These are phyloP conservation scores for Salvia sclarea DNA, from an alignment of 305 asterid species.

Conservation along the genomic window DNA sequence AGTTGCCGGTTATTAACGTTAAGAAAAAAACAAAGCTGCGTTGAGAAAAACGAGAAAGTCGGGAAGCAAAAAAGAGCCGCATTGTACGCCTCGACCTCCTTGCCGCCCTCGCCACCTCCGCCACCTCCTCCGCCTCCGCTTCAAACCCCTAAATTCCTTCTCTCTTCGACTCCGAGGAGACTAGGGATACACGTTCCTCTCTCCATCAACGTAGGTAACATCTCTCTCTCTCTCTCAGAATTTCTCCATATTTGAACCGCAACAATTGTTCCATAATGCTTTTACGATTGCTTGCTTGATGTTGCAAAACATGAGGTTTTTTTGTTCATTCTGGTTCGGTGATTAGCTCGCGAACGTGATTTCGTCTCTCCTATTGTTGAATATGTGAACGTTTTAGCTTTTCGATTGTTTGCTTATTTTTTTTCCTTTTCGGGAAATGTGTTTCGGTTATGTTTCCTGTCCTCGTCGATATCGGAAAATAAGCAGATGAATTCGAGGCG, in stretches of 20 bases:
- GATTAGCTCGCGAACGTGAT: neutral
- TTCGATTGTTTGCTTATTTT: neutral
- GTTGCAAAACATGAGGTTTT: neutral
- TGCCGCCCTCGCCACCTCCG: slow-evolving; percentile 35
- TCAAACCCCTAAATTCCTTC: slow-evolving; percentile 18
- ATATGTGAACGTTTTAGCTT: too few relatives aligned
- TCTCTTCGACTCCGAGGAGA: slow-evolving; percentile 35
- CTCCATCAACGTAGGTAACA: slow-evolving; percentile 14
- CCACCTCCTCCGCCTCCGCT: slow-evolving; percentile 24
- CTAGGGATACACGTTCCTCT: slow-evolving; percentile 31
- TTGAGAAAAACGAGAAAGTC: slow-evolving; percentile 35
- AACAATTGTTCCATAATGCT: neutral
- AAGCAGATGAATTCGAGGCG: neutral
- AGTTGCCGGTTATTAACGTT: slow-evolving; percentile 32
- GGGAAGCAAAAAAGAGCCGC: slow-evolving; percentile 35
- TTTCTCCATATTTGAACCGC: neutral
- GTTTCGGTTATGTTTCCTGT: too few relatives aligned
- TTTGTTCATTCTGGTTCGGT: neutral
- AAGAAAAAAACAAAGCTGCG: neutral
- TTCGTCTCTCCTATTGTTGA: neutral
- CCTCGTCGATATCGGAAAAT: neutral
- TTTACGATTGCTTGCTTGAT: neutral
- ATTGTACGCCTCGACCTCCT: slow-evolving; percentile 35
- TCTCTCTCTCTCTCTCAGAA: neutral
- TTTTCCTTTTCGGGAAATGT: too few relatives aligned